Percentiles rank a stretch among this genome's conserved stretches.
Evolutionary conservation across 768 basidiomycete genomes (phyloP).

Genomic region (Trametes sanguinea): DNA sequence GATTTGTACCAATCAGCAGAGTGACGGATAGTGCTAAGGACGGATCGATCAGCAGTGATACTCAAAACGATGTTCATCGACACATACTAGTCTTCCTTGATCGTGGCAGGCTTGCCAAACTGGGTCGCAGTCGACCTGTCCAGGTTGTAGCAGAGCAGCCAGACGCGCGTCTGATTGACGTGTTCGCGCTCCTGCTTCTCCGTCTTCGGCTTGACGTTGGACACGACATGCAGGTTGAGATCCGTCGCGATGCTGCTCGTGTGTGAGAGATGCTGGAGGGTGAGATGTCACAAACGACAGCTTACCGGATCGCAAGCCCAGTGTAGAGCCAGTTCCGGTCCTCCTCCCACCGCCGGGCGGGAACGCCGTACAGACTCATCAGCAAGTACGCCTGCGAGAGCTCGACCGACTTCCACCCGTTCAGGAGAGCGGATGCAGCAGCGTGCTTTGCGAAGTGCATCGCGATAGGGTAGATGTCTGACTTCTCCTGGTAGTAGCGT

Average conservation of each 20-base stretch:
- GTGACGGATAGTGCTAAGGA: conserved; percentile 61
- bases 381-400: conserved; percentile 90
- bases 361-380: conserved; percentile 80
- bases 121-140: conserved; percentile 87
- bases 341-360: conserved; percentile 84
- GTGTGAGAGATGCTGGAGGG: conserved; percentile 1
- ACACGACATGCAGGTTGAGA: conserved; percentile 81
- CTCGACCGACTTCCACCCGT: conserved; percentile 65
- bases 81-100: conserved; percentile 79
- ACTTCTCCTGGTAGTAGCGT: conserved; percentile 79
- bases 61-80: not conserved
- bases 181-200: conserved; percentile 82
- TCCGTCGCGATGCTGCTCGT: conserved; percentile 79
- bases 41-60: not conserved
- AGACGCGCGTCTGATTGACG: conserved; percentile 81
- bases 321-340: conserved; percentile 90
- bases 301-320: conserved; percentile 78
- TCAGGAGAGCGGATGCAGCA: conserved; percentile 74
- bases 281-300: not conserved
- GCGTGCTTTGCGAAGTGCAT: conserved; percentile 89
- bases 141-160: conserved; percentile 89
- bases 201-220: conserved; percentile 67
- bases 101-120: conserved; percentile 87
- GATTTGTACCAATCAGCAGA: conserved; percentile 76
- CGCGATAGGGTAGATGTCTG: conserved; percentile 82